Base-by-base conservation (phyloP, 2,329 filamentous ascomycete species). In the Beauveria scarabaeidicola region DNA sequence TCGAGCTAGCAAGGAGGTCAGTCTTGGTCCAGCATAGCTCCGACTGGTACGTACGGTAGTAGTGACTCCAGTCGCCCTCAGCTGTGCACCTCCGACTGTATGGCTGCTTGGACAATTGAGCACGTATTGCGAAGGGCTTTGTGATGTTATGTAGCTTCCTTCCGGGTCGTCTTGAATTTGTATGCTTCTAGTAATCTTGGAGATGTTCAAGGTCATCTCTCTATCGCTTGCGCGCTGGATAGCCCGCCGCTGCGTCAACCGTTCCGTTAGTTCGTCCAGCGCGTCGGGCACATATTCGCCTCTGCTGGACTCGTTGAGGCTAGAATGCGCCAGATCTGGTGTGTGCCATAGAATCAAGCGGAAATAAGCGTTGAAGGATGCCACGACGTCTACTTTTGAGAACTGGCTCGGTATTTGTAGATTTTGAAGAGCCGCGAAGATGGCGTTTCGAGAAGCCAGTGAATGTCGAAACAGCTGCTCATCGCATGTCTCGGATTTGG, bases 181-280 rank as follows among this genome's bases (percentile, higher is more conserved):
- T 50, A 75, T 72, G 27, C 68, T 71, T 56, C 65, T 67, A 19
- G 69, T 69, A 7, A 74, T 68, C 57, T 70, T 68, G 13, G 72
- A 71, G 43, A 75, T 67, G 27, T 65, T 70, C 61, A 70, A 68
- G 60, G 71, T 69, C 62, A 72, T 63, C 44, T 74, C 73, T 51
- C 69, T 64, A 63, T 76, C 74, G 59, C 74, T 76, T n/a, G 73
- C 65, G n/a, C 74, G 69, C 54, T 72, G 68, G 36, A 74, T 63
- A 2, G 72, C 61, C 60, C 73, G 72, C 15, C 73, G 68, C 29
- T 73, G 68, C 29, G 56, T 66, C 7, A 76, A 66, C 47, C 65
- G 71, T 15, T 64, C 59, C 50, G 69, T 71, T 32, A 76, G 66
- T 6, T 65, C 61, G 65, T 75, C 70, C 40, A 76, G 63, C 0